phyloP scores from a whole-genome alignment of 495 filamentous ascomycete species.

The Eremomyces bilateralis region DNA sequence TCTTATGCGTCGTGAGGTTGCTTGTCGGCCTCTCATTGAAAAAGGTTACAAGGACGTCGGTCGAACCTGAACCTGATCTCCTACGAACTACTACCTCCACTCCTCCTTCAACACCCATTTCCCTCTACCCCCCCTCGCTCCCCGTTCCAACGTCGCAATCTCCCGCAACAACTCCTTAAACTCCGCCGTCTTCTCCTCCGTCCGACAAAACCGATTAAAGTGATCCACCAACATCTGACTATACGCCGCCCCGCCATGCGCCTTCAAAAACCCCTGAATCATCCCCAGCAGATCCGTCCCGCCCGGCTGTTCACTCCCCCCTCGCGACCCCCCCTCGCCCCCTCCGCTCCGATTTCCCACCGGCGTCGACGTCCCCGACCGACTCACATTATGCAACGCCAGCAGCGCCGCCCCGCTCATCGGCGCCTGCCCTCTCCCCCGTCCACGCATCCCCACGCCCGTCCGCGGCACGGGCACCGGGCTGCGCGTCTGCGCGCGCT shows the following conservation, averaged over 20 bases:
- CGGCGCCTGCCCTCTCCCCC: constrained; percentile 8
- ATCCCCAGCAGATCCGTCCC: constrained; percentile 32
- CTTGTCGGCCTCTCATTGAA: too few species aligned
- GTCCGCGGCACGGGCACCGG: constrained; percentile 14
- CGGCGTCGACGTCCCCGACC: constrained; percentile 1
- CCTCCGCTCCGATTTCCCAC: too few species aligned
- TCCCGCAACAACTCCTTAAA: constrained; percentile 39
- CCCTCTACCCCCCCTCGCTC: constrained; percentile 28
- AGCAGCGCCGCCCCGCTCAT: constrained; percentile 10
- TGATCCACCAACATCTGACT: constrained; percentile 64
- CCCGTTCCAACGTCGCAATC: constrained; percentile 34
- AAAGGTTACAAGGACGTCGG: too few species aligned
- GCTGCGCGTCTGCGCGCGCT: constrained; percentile 12
- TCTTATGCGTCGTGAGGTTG: too few species aligned
- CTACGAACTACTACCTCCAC: too few species aligned
- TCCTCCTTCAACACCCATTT: constrained; percentile 41
- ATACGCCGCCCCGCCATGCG: constrained; percentile 47
- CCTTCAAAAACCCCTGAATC: constrained; percentile 49
- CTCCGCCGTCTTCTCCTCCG: constrained; percentile 30
- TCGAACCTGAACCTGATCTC: too few species aligned
- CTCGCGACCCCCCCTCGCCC: too few species aligned
- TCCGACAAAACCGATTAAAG: constrained; percentile 42
- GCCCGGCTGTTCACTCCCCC: constrained; percentile 9
- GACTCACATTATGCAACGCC: neutral
- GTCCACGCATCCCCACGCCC: constrained; percentile 1